Conservation (phyloP, 108 stramenopile genomes). For the Discostella stelligeroides region DNA sequence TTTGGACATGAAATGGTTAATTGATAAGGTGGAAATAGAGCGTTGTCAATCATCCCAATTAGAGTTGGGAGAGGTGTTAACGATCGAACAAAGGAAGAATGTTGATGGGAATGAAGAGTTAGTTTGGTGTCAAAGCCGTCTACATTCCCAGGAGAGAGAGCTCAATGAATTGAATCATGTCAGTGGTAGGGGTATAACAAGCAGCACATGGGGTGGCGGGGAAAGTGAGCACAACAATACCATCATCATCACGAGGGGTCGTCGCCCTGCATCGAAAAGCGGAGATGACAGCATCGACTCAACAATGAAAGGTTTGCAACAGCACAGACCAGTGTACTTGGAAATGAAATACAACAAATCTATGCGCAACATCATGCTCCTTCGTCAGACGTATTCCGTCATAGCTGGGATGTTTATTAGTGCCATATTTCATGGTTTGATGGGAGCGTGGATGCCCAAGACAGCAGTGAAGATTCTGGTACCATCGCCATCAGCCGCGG, state of each 20-base stretch:
- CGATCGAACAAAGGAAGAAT: slow-evolving; percentile 1
- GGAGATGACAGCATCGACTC: not conserved
- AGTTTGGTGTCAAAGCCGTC: slow-evolving; percentile 16
- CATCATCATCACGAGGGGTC: too few relatives aligned
- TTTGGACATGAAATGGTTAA: slow-evolving; percentile 29
- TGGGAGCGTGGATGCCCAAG: not conserved
- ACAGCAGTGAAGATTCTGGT: not conserved
- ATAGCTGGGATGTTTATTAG: slow-evolving; percentile 26
- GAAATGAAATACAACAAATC: slow-evolving; percentile 50
- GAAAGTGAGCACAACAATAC: not conserved
- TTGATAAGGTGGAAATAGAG: slow-evolving; percentile 22
- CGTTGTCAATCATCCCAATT: slow-evolving; percentile 2
- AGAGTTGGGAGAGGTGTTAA: slow-evolving; percentile 12
- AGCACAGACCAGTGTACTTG: slow-evolving; percentile 24
- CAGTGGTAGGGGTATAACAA: not conserved
- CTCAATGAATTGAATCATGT: not conserved
- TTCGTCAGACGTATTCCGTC: slow-evolving; percentile 37
- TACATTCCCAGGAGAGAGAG: slow-evolving; percentile 12
- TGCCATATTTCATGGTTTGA: not conserved
- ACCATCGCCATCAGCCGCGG: not conserved
- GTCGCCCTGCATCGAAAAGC: not conserved
- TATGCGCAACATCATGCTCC: slow-evolving; percentile 23
- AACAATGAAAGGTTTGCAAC: not conserved
- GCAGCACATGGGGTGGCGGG: not conserved
- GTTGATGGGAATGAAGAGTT: slow-evolving; percentile 3